Evolutionary conservation across 306 rosid species (phyloP).

Genomic region (Vigna reflexopilosa): DNA sequence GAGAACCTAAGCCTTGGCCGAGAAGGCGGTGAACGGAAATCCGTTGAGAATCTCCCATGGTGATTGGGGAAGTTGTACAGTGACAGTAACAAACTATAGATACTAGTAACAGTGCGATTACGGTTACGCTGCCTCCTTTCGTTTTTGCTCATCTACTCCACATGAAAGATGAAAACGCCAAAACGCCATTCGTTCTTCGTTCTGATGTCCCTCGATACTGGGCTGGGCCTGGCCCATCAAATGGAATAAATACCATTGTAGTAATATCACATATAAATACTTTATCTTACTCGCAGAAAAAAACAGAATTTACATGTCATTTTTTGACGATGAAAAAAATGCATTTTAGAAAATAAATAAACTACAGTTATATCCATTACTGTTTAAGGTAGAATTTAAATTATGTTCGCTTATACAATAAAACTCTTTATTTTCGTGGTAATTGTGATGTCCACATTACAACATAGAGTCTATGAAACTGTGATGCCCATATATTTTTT

Average conservation of each 20-base stretch:
- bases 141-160: conserved; percentile 31
- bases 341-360: too few relatives aligned
- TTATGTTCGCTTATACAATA: too few relatives aligned
- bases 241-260: neutral
- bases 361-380: neutral
- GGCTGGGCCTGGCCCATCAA: conserved; percentile 37
- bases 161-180: conserved; percentile 28
- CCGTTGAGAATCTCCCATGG: conserved; percentile 81
- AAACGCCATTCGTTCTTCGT: neutral
- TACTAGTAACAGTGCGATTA: conserved; percentile 29
- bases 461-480: too few relatives aligned
- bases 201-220: conserved; percentile 2
- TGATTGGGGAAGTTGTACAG: conserved; percentile 50
- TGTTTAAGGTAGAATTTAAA: too few relatives aligned
- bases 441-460: too few relatives aligned
- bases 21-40: conserved; percentile 75
- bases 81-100: conserved; percentile 16
- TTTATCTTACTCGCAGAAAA: too few relatives aligned
- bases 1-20: conserved; percentile 82
- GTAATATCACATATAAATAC: too few relatives aligned
- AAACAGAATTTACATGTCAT: too few relatives aligned
- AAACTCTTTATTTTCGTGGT: neutral
- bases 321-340: too few relatives aligned
- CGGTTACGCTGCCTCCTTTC: conserved; percentile 47
- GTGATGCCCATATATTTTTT: too few relatives aligned